phyloP scores from a whole-genome alignment of 345 rosid genomes.

The Laguncularia racemosa region DNA sequence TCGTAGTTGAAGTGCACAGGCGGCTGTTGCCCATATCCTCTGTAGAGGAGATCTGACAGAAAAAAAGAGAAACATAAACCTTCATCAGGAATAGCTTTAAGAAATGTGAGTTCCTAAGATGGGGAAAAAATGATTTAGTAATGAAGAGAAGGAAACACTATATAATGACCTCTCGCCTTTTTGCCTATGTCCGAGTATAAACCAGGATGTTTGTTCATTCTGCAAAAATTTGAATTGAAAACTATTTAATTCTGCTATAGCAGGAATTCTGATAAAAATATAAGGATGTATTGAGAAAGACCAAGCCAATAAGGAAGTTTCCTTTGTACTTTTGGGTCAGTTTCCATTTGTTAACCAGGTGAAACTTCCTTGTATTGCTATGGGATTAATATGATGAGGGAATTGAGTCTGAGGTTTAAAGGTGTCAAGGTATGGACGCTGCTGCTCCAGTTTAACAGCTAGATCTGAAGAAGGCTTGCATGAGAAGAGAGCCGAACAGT shows the following conservation, averaged over 20 bases:
- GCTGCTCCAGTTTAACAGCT: too few relatives aligned
- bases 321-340: slow-evolving; percentile 15
- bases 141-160: not conserved
- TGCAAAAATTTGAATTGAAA: not conserved
- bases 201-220: slow-evolving; percentile 34
- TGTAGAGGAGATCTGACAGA: slow-evolving; percentile 40
- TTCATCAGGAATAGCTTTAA: not conserved
- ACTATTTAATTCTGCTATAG: not conserved
- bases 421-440: not conserved
- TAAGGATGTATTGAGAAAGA: slow-evolving; percentile 5
- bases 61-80: not conserved
- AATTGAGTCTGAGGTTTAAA: not conserved
- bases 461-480: too few relatives aligned
- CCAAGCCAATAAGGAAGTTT: slow-evolving; percentile 33
- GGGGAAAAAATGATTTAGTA: not conserved
- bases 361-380: slow-evolving; percentile 36
- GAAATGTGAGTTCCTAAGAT: too few relatives aligned
- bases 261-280: not conserved
- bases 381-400: not conserved
- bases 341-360: not conserved
- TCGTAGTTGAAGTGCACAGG: slow-evolving; percentile 21
- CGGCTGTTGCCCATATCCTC: slow-evolving; percentile 41
- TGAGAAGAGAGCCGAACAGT: too few relatives aligned
- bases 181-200: slow-evolving; percentile 36
- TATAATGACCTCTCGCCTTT: slow-evolving; percentile 37